A percentile compares a stretch with the other conserved stretches of the same genome.
These are phyloP conservation scores for Solanum gandarillasii DNA, from an alignment of 257 asterid genomes.

Conservation along the genomic window DNA sequence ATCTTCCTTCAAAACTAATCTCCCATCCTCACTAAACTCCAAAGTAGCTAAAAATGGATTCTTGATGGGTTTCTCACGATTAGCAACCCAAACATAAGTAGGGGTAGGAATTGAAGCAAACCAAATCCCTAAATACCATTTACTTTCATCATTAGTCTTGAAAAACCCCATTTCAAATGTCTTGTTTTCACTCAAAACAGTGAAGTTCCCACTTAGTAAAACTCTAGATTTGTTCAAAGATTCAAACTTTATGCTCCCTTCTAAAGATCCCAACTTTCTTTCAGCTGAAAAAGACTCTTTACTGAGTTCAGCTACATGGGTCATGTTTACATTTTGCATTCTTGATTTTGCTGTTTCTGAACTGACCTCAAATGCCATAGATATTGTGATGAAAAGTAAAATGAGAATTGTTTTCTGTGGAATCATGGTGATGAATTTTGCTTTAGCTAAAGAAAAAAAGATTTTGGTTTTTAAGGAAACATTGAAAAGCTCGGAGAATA, in stretches of 20 bases:
- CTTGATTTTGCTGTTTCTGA: slow-evolving; percentile 14
- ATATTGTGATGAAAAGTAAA: slow-evolving; percentile 5
- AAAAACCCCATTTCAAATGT: slow-evolving; percentile 56
- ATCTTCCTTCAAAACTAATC: slow-evolving; percentile 31
- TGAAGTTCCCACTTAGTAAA: slow-evolving; percentile 35
- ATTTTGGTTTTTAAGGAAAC: neutral
- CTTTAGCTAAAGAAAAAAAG: neutral
- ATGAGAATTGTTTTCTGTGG: neutral
- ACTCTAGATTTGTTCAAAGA: slow-evolving; percentile 18
- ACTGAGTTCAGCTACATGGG: slow-evolving; percentile 1
- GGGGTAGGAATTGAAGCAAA: slow-evolving; percentile 55
- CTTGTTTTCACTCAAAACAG: slow-evolving; percentile 38
- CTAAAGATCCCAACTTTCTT: neutral
- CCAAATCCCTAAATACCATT: slow-evolving; percentile 74
- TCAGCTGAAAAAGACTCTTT: neutral
- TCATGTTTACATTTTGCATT: slow-evolving; percentile 2
- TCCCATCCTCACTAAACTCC: slow-evolving; percentile 40
- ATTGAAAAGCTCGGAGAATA: slow-evolving; percentile 9
- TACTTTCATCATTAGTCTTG: slow-evolving; percentile 25
- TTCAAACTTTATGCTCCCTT: slow-evolving; percentile 19
- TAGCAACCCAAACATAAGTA: slow-evolving; percentile 76
- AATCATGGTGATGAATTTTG: slow-evolving; percentile 15
- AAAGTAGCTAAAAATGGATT: slow-evolving; percentile 25
- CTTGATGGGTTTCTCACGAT: slow-evolving; percentile 51
- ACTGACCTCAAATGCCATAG: slow-evolving; percentile 6